Conservation (phyloP, 441 rosid genomes). For the Bocquillonia castaneifolia region DNA sequence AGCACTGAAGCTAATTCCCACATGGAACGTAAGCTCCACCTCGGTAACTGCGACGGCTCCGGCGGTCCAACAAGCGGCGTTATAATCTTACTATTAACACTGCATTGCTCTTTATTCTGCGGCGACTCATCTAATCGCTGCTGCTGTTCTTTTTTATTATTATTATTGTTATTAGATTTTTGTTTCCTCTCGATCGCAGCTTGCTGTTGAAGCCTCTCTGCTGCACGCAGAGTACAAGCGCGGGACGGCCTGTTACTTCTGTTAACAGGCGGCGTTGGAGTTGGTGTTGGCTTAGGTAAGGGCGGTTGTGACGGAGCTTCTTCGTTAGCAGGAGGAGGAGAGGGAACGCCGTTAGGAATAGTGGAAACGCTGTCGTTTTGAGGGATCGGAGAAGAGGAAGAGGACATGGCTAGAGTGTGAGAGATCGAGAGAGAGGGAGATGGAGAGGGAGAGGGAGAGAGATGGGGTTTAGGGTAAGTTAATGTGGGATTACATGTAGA, state of each 20-base stretch:
- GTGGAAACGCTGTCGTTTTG: slow-evolving; percentile 22
- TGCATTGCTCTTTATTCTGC: slow-evolving; percentile 45
- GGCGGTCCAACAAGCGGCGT: slow-evolving; percentile 72
- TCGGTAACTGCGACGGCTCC: slow-evolving; percentile 69
- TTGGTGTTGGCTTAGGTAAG: slow-evolving; percentile 21
- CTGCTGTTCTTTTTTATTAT: slow-evolving; percentile 27
- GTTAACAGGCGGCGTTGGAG: slow-evolving; percentile 24
- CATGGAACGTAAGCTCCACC: slow-evolving; percentile 97
- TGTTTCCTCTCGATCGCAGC: slow-evolving; percentile 39
- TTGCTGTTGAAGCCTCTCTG: slow-evolving; percentile 33
- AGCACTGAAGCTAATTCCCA: slow-evolving; percentile 95
- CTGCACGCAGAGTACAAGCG: slow-evolving; percentile 82
- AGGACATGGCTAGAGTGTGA: slow-evolving; percentile 39
- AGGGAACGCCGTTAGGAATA: slow-evolving; percentile 27
- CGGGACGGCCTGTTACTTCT: slow-evolving; percentile 87
- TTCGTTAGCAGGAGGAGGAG: slow-evolving; percentile 5
- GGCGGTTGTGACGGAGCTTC: slow-evolving; percentile 16
- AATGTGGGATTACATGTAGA: slow-evolving; percentile 36
- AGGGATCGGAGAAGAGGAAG: slow-evolving; percentile 54
- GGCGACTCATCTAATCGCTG: slow-evolving; percentile 35
- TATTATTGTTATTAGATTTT: slow-evolving; percentile 19
- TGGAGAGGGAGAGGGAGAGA: slow-evolving; percentile 34
- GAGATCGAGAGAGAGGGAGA: slow-evolving; percentile 34
- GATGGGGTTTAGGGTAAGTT: slow-evolving; percentile 32
- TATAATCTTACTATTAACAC: slow-evolving; percentile 50